Conservation (phyloP, 768 basidiomycete genomes). For the Psilocybe azurescens region DNA sequence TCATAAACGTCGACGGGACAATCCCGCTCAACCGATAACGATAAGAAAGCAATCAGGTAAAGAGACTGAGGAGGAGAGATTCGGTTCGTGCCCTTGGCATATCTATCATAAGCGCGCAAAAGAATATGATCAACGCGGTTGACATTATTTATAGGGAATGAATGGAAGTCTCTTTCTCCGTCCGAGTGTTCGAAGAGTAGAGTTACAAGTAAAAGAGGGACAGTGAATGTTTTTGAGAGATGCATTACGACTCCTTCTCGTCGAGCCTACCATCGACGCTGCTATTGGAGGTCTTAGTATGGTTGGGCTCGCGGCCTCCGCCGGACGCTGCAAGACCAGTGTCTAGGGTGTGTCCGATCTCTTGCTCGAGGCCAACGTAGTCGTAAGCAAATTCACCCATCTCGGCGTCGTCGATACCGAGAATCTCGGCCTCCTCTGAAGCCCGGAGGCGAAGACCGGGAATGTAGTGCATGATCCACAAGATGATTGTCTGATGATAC, state of each 20-base stretch:
- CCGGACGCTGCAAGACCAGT: conserved; percentile 19
- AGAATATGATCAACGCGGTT: background rate
- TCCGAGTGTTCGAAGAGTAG: background rate
- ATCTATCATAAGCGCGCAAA: background rate
- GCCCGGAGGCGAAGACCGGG: conserved; percentile 80
- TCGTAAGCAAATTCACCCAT: conserved; percentile 92
- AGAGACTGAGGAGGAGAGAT: background rate
- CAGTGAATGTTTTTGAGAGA: background rate
- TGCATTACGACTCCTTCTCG: background rate
- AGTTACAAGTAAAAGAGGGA: background rate
- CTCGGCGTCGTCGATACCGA: conserved; percentile 90
- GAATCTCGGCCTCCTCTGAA: conserved; percentile 66
- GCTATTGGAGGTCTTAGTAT: conserved; percentile 1
- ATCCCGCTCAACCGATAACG: background rate
- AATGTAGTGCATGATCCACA: conserved; percentile 88
- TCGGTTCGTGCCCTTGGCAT: background rate
- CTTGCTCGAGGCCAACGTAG: conserved; percentile 78
- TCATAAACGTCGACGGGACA: background rate
- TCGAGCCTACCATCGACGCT: conserved; percentile 2
- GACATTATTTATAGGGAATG: background rate
- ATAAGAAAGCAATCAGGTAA: background rate
- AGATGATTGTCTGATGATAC: conserved; percentile 66
- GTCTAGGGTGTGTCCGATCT: conserved; percentile 46
- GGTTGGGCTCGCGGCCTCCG: conserved; percentile 33
- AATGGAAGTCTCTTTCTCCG: background rate